These are phyloP conservation scores for Sclerotinia minor DNA, from an alignment of 2,329 filamentous ascomycete species.

Conservation along the genomic window DNA sequence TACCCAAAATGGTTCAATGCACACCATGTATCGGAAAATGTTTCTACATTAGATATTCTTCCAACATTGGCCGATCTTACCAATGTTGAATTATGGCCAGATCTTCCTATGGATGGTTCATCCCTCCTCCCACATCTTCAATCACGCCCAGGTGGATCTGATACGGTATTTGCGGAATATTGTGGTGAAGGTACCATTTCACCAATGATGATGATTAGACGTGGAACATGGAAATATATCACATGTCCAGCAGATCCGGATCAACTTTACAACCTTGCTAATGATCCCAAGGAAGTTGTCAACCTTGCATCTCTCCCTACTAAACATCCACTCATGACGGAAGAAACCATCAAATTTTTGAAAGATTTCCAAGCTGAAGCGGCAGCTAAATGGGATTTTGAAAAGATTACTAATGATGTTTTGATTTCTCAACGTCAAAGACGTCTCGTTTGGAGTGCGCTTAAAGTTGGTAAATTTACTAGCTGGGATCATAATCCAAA, in stretches of 20 bases:
- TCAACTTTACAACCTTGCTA: conserved; percentile 77
- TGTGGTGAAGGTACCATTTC: conserved; percentile 89
- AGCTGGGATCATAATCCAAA: conserved; percentile 84
- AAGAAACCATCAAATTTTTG: conserved; percentile 45
- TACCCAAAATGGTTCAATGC: conserved; percentile 74
- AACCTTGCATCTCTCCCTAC: conserved; percentile 45
- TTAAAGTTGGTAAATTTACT: conserved; percentile 73
- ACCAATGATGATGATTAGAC: conserved; percentile 91
- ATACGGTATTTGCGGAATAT: conserved; percentile 93
- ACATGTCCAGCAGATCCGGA: conserved; percentile 81
- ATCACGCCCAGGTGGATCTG: conserved; percentile 62
- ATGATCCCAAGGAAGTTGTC: conserved; percentile 53
- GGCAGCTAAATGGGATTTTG: conserved; percentile 75
- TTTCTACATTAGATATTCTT: conserved; percentile 87
- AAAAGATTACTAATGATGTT: conserved; percentile 72
- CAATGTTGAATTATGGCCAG: conserved; percentile 65
- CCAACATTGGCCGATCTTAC: conserved; percentile 85
- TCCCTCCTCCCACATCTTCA: conserved; percentile 79
- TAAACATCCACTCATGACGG: conserved; percentile 41
- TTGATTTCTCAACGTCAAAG: conserved; percentile 76
- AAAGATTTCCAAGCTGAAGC: conserved; percentile 74
- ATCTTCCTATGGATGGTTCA: conserved; percentile 81
- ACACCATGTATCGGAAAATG: conserved; percentile 76
- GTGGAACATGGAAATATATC: conserved; percentile 87
- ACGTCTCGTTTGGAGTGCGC: conserved; percentile 74